Evolutionary conservation across 2,329 filamentous ascomycete species (phyloP).

Genomic region (Atkinsonella hypoxylon): DNA sequence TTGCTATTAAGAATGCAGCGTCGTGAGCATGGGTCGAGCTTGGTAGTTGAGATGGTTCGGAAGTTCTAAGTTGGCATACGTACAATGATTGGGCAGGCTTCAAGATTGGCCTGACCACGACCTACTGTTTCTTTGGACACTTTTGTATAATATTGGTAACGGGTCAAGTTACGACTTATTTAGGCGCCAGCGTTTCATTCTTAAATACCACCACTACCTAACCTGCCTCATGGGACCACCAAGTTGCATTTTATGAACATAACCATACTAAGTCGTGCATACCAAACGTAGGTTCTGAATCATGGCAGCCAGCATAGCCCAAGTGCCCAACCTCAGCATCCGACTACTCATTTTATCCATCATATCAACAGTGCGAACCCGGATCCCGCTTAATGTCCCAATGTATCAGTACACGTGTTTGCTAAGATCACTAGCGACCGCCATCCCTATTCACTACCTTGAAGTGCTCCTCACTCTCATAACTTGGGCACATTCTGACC

Average conservation of each 20-base stretch:
- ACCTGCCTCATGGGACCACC: too few relatives aligned
- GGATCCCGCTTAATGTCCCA: too few relatives aligned
- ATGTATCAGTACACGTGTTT: too few relatives aligned
- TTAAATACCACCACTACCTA: background rate
- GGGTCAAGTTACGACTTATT: background rate
- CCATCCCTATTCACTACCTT: conserved; percentile 4
- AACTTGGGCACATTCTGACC: background rate
- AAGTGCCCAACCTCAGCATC: too few relatives aligned
- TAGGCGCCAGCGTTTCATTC: background rate
- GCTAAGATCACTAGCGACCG: too few relatives aligned
- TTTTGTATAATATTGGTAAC: background rate
- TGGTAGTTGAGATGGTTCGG: background rate
- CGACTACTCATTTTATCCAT: too few relatives aligned
- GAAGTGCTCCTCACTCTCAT: conserved; percentile 18
- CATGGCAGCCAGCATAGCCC: too few relatives aligned
- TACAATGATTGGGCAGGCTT: background rate
- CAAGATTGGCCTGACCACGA: background rate
- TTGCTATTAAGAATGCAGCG: conserved; percentile 35
- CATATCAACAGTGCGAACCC: too few relatives aligned
- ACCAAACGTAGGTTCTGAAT: too few relatives aligned
- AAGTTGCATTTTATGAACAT: too few relatives aligned
- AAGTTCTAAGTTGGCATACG: background rate
- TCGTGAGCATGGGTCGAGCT: background rate
- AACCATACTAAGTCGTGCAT: too few relatives aligned
- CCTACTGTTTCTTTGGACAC: background rate